Base-by-base conservation (phyloP, 2,329 filamentous ascomycete species). In the Penicillium sp. region DNA sequence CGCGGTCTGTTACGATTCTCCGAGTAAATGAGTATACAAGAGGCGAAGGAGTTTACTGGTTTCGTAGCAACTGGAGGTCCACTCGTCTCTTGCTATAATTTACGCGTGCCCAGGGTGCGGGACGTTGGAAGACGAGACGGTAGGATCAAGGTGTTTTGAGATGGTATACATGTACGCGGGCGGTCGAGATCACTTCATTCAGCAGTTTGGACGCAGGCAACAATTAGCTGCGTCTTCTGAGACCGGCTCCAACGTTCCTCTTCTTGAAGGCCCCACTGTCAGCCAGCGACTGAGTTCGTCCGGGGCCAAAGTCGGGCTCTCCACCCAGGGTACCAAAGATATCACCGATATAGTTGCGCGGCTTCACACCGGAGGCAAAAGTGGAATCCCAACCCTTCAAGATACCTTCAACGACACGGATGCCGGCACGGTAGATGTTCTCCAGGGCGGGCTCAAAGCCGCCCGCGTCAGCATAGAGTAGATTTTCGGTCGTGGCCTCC, bases 251-350 rank as follows among this genome's bases (percentile, higher is more conserved):
- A 25, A 57, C 11, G 20, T 50, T 54, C 2, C 61, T 50, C 50
- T 63, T 64, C 48, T 50, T 63, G 39, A 60, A 58, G 5, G 57
- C 60, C 8, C 58, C 62, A 5, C 56, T 59, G 27, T 61, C 59
- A 2, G 46, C 45, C 22, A 63, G 46, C 5, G 60, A 53, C 28
- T 61, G 49, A 7, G 48, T 22, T 8, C 55, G 52, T 3, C 65
- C 57, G 24, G 67, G 65, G 0, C 86, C 86, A 67, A 88, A 89
- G 64, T 87, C 83, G 0, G 86, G 85, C 36, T 70, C 66, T 1
- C 85, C 86, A 1, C 85, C 86, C 4, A 90, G 70, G 9, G 81
- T 85, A 13, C 85, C 87, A 58, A 89, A 85, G 48, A 90, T 85
- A 63, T 89, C 86, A 5, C 86, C 86, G 33, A 89, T 72, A 61